A percentile compares a stretch with the other conserved stretches of the same genome.
Conservation (phyloP, 2,329 filamentous ascomycete genomes). For the Neofusicoccum sp. region DNA sequence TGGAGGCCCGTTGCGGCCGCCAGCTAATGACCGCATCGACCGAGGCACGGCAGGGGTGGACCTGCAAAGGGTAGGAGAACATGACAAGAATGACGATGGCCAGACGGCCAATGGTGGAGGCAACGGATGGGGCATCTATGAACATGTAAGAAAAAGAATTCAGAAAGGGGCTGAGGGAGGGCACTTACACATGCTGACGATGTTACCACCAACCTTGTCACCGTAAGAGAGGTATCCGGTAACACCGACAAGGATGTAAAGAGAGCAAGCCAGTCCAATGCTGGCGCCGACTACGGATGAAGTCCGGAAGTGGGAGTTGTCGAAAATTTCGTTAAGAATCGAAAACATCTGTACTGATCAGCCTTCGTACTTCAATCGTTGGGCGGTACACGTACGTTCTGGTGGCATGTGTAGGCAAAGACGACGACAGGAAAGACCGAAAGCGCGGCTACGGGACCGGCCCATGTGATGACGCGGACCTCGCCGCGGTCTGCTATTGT, state of each 20-base stretch:
- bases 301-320: constrained; percentile 78
- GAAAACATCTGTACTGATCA: constrained; percentile 80
- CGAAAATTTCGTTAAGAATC: constrained; percentile 89
- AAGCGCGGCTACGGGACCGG: constrained; percentile 74
- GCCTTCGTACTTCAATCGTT: constrained; percentile 1
- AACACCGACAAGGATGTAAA: constrained; percentile 90
- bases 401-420: constrained; percentile 99
- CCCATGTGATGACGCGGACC: constrained; percentile 77
- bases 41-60: constrained; percentile 94
- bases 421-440: constrained; percentile 93
- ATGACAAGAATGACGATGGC: constrained; percentile 96
- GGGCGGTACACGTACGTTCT: constrained; percentile 68
- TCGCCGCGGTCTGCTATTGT: constrained; percentile 72
- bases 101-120: constrained; percentile 89
- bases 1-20: constrained; percentile 60
- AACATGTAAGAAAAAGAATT: constrained; percentile 27
- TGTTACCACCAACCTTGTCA: constrained; percentile 86
- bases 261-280: constrained; percentile 82
- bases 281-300: constrained; percentile 78
- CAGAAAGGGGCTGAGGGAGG: constrained; percentile 56
- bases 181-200: constrained; percentile 71
- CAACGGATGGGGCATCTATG: constrained; percentile 66
- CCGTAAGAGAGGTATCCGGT: constrained; percentile 97
- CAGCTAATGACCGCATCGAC: constrained; percentile 93
- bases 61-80: constrained; percentile 93